Conservation (phyloP, 2,329 filamentous ascomycete species). For the Diaporthe capsici region DNA sequence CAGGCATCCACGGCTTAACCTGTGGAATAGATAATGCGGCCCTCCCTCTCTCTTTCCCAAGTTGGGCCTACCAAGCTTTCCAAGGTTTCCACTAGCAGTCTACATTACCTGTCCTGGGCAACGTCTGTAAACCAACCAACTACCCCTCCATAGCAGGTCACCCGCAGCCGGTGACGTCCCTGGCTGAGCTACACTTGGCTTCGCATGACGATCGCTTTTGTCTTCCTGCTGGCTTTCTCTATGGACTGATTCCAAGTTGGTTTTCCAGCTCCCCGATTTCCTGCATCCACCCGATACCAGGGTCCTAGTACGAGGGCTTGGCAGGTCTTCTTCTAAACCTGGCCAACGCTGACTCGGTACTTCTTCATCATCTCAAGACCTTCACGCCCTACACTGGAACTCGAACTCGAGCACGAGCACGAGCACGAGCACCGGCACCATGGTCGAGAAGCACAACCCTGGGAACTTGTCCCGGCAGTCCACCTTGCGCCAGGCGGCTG, state of each 20-base stretch:
- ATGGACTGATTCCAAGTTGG: constrained; percentile 23
- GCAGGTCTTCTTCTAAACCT: constrained; percentile 13
- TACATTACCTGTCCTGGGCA: constrained; percentile 1
- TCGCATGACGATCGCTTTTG: constrained; percentile 18
- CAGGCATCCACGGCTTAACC: not conserved
- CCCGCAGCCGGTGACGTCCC: constrained; percentile 28
- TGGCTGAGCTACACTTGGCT: constrained; percentile 10
- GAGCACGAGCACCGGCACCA: constrained; percentile 23
- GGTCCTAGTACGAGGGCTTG: constrained; percentile 9
- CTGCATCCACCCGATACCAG: constrained; percentile 4
- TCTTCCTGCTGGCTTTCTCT: not conserved
- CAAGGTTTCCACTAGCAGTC: constrained; percentile 28
- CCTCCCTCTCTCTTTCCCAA: not conserved
- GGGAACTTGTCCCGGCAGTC: constrained; percentile 5
- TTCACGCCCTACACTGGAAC: not conserved
- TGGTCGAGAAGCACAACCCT: constrained; percentile 31
- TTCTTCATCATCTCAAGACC: constrained; percentile 8
- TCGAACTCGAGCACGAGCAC: constrained; percentile 2
- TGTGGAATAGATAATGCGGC: not conserved
- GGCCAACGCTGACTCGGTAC: not conserved
- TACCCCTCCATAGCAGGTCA: constrained; percentile 16
- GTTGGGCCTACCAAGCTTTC: constrained; percentile 23
- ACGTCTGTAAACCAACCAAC: constrained; percentile 7
- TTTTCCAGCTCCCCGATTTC: not conserved
- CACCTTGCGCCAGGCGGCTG: constrained; percentile 10